Evolutionary conservation across 2,329 filamentous ascomycete species (phyloP).

Genomic region (Botrytis pseudocinerea): DNA sequence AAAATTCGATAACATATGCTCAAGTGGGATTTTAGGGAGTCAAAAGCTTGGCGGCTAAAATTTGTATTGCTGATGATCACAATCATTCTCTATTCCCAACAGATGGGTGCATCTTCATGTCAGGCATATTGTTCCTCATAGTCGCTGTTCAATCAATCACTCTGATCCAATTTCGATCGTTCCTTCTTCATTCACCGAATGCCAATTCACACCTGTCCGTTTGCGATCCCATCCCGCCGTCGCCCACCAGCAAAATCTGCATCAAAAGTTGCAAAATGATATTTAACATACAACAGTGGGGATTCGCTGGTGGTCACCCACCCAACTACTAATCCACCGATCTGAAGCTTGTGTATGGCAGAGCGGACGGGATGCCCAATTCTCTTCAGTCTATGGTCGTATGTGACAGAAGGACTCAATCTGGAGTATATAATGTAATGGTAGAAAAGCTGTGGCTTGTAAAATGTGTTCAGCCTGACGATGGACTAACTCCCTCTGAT

Average conservation of each 20-base stretch:
- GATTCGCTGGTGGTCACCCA: conserved; percentile 3
- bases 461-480: not conserved
- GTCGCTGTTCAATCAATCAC: not conserved
- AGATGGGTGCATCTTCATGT: not conserved
- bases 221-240: not conserved
- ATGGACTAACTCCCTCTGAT: not conserved
- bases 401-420: accelerated
- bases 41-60: not conserved
- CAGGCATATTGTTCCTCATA: not conserved
- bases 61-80: not conserved
- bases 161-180: not conserved
- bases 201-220: not conserved
- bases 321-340: conserved; percentile 12
- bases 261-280: not conserved
- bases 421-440: accelerated
- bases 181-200: not conserved
- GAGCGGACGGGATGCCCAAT: conserved; percentile 12
- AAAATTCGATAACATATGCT: not conserved
- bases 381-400: conserved; percentile 14
- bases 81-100: not conserved
- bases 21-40: not conserved
- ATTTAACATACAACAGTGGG: not conserved
- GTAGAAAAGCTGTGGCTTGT: not conserved
- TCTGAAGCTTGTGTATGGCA: conserved; percentile 13
- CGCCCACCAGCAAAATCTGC: not conserved